Evolutionary conservation across 1,284 basidiomycete species (phyloP).

Genomic region (Vanrija sp.): DNA sequence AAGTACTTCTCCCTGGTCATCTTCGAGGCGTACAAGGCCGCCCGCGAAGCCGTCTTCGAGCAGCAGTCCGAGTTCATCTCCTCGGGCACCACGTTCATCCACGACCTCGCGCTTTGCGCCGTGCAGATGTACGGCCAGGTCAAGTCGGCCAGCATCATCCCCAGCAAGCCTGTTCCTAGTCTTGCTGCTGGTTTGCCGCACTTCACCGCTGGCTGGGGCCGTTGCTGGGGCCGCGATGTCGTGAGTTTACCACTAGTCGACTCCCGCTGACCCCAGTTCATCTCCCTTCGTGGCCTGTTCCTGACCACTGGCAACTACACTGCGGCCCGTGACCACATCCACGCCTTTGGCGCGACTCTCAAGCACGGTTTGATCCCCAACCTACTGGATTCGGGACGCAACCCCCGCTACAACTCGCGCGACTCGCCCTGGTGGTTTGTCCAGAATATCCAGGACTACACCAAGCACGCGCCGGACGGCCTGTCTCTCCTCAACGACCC

Average conservation of each 20-base stretch:
- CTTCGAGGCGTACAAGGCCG: slow-evolving; percentile 83
- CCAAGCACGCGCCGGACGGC: slow-evolving; percentile 76
- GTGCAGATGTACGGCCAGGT: slow-evolving; percentile 91
- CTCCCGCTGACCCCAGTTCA: slow-evolving; percentile 55
- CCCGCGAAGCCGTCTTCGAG: slow-evolving; percentile 71
- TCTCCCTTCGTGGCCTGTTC: slow-evolving; percentile 85
- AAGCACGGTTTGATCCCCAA: slow-evolving; percentile 88
- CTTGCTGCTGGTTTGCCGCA: slow-evolving; percentile 93
- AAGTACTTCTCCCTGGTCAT: slow-evolving; percentile 90
- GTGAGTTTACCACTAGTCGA: slow-evolving; percentile 18
- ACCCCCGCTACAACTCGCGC: slow-evolving; percentile 61
- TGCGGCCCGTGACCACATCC: slow-evolving; percentile 78
- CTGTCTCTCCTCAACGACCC: slow-evolving; percentile 71
- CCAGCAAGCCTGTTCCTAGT: slow-evolving; percentile 62
- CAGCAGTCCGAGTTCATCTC: slow-evolving; percentile 80
- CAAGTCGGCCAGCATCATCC: slow-evolving; percentile 75
- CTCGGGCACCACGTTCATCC: slow-evolving; percentile 80
- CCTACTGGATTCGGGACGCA: slow-evolving; percentile 78
- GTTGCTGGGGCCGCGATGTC: slow-evolving; percentile 95
- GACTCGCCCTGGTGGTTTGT: slow-evolving; percentile 74
- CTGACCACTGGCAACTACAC: slow-evolving; percentile 84
- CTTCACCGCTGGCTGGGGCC: slow-evolving; percentile 83
- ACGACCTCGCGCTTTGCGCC: slow-evolving; percentile 76
- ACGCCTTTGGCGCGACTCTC: slow-evolving; percentile 77
- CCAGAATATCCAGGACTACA: slow-evolving; percentile 96